Evolutionary conservation across 1,284 basidiomycete genomes (phyloP), one percentile per base, ranked within the genome.

Genomic region (Pseudozyma thailandica): DNA sequence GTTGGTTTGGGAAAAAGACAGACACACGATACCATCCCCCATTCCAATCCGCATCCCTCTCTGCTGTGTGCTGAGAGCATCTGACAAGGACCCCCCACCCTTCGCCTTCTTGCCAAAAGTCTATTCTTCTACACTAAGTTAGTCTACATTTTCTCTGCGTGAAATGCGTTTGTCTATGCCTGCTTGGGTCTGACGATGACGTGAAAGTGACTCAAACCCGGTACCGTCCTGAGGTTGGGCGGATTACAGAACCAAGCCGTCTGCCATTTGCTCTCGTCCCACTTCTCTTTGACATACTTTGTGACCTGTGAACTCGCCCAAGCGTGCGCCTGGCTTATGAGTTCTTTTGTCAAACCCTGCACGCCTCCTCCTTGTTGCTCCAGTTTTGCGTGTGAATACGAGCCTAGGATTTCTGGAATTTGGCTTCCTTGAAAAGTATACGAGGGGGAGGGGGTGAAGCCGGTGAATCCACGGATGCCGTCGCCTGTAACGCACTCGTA

Each of bases 161-260:
- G 30, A 7, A 31, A 31, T 31, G 30, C 30, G 15, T 31, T 31
- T 15, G 7, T 8, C 15, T 31, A 15, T 15, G 30, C 30, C 30
- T 12, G 33, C 25, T 2, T 44, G 39, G 7, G 39, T 41, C 20
- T 12, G n/a, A 35, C 33, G 33, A 35, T 35, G 33, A 35, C 33
- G n/a, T 66, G 53, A 38, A 75, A 74, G 25, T 71, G 71, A 41
- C 79, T 80, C 33, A 72, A 41, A 1, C 73, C 69, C 3, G 73
- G 73, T 5, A 76, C 73, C 27, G 72, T 72, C 7, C 71, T 33
- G 35, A 74, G 23, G 43, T 44, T 39, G 9, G 75, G 70, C 26
- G 77, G 78, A 28, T 77, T 76, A 49, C 68, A 78, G 46, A 74
- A 71, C 63, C 62, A 71, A n/a, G 59, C 70, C 12, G 71, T 75